Conservation (phyloP, 495 filamentous ascomycete genomes). For the Thermothielavioides terrestris region DNA sequence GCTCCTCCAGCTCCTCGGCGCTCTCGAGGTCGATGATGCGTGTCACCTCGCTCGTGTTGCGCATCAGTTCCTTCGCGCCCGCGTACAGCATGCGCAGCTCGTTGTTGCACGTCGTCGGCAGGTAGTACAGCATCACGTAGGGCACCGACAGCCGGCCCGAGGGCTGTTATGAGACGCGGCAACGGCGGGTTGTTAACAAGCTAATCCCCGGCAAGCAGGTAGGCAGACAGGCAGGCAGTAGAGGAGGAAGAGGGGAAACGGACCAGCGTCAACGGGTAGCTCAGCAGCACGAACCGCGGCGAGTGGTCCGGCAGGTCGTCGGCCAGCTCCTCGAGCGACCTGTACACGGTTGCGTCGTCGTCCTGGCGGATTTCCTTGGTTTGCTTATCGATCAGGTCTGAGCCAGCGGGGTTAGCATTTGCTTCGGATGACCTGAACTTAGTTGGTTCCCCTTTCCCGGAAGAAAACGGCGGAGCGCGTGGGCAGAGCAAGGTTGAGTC, state of each 20-base stretch:
- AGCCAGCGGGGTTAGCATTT: conserved; percentile 11
- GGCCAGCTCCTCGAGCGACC: conserved; percentile 63
- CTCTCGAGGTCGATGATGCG: conserved; percentile 71
- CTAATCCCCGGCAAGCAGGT: too few species aligned
- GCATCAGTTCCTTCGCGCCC: conserved; percentile 87
- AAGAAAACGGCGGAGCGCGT: too few species aligned
- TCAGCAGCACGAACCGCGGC: conserved; percentile 80
- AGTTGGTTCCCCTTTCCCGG: not conserved
- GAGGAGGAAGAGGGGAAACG: conserved; percentile 11
- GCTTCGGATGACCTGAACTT: too few species aligned
- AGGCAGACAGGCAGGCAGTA: not conserved
- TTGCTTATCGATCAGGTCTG: conserved; percentile 77
- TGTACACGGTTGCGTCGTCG: conserved; percentile 62
- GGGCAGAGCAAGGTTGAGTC: too few species aligned
- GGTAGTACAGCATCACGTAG: conserved; percentile 88
- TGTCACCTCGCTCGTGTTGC: conserved; percentile 77
- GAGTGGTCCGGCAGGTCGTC: conserved; percentile 91
- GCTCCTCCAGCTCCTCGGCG: conserved; percentile 65
- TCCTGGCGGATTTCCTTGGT: conserved; percentile 80
- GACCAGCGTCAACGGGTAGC: conserved; percentile 80
- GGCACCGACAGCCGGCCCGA: conserved; percentile 47
- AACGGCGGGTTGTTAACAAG: too few species aligned
- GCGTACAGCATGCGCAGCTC: conserved; percentile 89
- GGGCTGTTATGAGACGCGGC: too few species aligned
- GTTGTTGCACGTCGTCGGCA: conserved; percentile 79